Evolutionary conservation across 2,329 filamentous ascomycete genomes (phyloP), one percentile per base, ranked within the genome.

Genomic region (Fusarium redolens): DNA sequence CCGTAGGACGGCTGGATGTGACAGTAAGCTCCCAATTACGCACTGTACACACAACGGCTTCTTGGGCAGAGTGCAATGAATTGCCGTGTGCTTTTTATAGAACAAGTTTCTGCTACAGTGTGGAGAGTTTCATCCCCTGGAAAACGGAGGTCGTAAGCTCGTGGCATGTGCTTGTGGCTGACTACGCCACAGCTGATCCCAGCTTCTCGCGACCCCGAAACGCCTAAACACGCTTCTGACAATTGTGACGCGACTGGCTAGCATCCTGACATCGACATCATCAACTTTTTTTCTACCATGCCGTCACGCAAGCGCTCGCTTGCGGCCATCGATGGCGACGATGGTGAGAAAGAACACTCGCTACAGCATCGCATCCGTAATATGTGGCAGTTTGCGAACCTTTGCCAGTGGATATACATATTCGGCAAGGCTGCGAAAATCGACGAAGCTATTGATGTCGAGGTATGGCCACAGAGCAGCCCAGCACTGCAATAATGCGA

Each of bases 341-440:
- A 61, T 61, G 47, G 31, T 38, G 71, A 74, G 52, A 65, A 61
- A n/a, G 63, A 69, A 41, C 50, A 65, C 28, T 72, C 76, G 9
- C 43, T 78, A 25, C 60, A 97, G 33, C 85, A 90, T 65, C 91
- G 87, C 73, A 88, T 98, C 75, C 91, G 96, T 71, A 96, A 93
- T 80, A 95, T 93, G 88, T 98, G 96, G 95, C 93, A 98, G 82
- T 98, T 98, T 83, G 94, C 96, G 69, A 96, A 95, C 78, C 85
- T 98, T 12, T 95, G 92, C 84, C 96, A 99, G 83, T 99, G 95
- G 88, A 93, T 98, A 69, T 93, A 92, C 81, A 90, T 96, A 44
- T 99, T 99, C 82, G 95, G 96, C 69, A 91, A 92, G 78, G 91
- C 91, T 47, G 91, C 97, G 81, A 98, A 97, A 84, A 93, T 98